Conservation (phyloP, 495 filamentous ascomycete species). For the Cercophora scortea region DNA sequence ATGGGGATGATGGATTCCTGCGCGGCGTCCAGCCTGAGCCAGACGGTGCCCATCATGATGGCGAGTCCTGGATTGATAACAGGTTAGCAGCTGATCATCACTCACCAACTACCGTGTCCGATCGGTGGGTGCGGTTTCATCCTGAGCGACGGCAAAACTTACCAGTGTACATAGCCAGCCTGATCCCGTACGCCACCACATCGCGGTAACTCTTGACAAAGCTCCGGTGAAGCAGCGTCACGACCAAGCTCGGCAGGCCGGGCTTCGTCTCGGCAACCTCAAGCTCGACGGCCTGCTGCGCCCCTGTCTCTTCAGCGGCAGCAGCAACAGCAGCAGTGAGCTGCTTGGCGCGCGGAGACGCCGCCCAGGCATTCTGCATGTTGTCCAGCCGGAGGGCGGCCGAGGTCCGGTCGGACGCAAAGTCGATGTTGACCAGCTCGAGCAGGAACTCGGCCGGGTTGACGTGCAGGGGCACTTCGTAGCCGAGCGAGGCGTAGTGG, state of each 20-base stretch:
- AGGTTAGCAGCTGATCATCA: background rate
- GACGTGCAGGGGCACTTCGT: conserved; percentile 53
- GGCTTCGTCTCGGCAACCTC: conserved; percentile 18
- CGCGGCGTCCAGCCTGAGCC: conserved; percentile 56
- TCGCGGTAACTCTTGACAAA: conserved; percentile 79
- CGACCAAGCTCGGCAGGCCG: conserved; percentile 10
- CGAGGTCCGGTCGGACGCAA: conserved; percentile 36
- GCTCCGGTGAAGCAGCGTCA: conserved; percentile 55
- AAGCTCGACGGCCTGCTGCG: background rate
- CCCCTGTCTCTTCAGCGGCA: background rate
- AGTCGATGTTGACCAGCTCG: conserved; percentile 69
- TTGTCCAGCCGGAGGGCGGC: conserved; percentile 29
- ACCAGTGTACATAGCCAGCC: conserved; percentile 76
- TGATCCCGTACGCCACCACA: conserved; percentile 72
- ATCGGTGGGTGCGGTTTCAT: background rate
- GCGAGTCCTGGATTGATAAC: conserved; percentile 42
- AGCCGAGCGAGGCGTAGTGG: conserved; percentile 53
- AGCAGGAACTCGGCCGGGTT: conserved; percentile 77
- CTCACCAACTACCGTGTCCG: too few species aligned
- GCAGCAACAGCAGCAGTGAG: conserved; percentile 9
- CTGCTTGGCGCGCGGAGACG: conserved; percentile 9
- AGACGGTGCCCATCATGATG: conserved; percentile 84
- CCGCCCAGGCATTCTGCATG: conserved; percentile 38
- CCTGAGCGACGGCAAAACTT: conserved; percentile 2
- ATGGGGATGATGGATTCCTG: conserved; percentile 69